phyloP scores from a whole-genome alignment of 2,329 filamentous ascomycete genomes.

The Fusarium bactridioides region DNA sequence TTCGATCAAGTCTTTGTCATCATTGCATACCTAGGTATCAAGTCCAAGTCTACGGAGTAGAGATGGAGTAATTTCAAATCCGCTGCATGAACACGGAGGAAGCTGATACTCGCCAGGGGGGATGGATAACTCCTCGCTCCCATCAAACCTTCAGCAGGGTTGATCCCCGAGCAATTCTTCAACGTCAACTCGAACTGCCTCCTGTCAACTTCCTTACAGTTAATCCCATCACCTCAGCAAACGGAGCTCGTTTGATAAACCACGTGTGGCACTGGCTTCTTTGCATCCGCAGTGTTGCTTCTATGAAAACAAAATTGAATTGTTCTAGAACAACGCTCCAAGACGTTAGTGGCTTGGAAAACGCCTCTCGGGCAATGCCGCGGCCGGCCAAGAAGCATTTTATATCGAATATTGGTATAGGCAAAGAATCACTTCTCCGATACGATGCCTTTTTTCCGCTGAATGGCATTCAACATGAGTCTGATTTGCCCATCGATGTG shows the following conservation, averaged over 20 bases:
- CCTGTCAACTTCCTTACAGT: background rate
- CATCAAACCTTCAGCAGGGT: background rate
- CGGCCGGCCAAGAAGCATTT: background rate
- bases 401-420: background rate
- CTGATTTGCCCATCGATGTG: background rate
- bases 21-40: background rate
- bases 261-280: background rate
- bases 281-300: background rate
- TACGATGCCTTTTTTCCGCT: background rate
- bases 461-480: background rate
- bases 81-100: constrained; percentile 4
- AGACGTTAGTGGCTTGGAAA: constrained; percentile 5
- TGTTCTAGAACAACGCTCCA: constrained; percentile 32
- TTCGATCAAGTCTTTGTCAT: background rate
- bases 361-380: constrained; percentile 25
- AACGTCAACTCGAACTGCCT: background rate
- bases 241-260: background rate
- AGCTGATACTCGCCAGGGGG: constrained; percentile 8
- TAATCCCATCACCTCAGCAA: background rate
- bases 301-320: background rate
- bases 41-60: background rate
- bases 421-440: background rate
- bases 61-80: background rate
- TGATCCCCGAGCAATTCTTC: background rate
- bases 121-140: background rate